Base-by-base conservation (phyloP, 352 stramenopile genomes). In the Phytophthora europaea region DNA sequence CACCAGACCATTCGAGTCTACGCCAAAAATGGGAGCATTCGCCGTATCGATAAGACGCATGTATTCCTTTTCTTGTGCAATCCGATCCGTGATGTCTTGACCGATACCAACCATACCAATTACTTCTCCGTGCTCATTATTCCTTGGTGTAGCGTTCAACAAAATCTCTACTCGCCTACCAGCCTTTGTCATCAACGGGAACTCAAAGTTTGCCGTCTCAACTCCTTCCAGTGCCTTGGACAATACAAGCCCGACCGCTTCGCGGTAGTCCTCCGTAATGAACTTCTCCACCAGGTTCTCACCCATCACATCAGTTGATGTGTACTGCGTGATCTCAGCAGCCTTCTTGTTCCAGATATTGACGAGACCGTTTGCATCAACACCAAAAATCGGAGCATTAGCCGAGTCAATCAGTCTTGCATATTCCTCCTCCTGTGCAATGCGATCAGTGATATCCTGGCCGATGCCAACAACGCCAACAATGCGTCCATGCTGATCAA, bases 1-100 rank as follows among this genome's bases (percentile, higher is more conserved):
- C 20, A 94, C 88, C n/a, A 81, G 61, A 47, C 88, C 79, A 36
- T 90, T 73, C 15, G 58, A 33, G 77, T 85, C 76, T 2, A 87
- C 76, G 12, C 89, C 91, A 67, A 97, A 95, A 58, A 96, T 96
- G 16, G 89, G 87, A 18, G 88, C 84, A 56, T 97, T 96, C 0
- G 90, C 89, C 31, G 84, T 95, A 61, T 97, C 90, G 36, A 97
- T 94, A 13, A 97, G 64, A 38, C 87, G 83, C 20, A 77, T 84
- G 61, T 94, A 94, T 65, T 94, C 87, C 53, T 93, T 86, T 45
- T 94, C 87, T 58, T 94, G 87, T 15, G 81, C 81, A 65, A 81
- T 82, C 0, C 82, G 75, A 51, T 90, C 82, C 0, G 83, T 88
- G 56, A 89, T 90, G 65, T 92, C 84, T 67, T 92, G 84, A 8